Percentiles rank a stretch among this genome's conserved stretches.
Evolutionary conservation across 2,329 filamentous ascomycete species (phyloP).

Genomic region (Cladosporium sp.): DNA sequence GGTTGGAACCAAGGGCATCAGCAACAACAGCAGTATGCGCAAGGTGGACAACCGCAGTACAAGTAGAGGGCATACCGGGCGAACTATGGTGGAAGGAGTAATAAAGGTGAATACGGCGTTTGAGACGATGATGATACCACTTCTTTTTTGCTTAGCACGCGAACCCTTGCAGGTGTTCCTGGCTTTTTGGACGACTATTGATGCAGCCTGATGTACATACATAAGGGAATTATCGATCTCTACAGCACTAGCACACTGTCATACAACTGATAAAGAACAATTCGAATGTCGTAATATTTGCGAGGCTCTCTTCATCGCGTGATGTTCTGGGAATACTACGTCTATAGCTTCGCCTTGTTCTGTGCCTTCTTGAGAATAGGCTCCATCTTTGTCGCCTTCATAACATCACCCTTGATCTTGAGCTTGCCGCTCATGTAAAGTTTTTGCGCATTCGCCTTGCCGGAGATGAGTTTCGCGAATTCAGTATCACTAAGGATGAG

Average conservation of each 20-base stretch:
- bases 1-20: conserved; percentile 17
- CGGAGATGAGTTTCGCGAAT: conserved; percentile 75
- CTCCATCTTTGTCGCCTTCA: conserved; percentile 98
- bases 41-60: conserved; percentile 16
- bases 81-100: neutral
- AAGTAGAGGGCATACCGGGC: conserved; percentile 5
- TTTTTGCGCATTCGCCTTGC: conserved; percentile 90
- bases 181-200: too few relatives aligned
- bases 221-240: too few relatives aligned
- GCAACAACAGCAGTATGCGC: conserved; percentile 19
- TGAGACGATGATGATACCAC: conserved; percentile 7
- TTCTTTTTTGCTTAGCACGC: neutral
- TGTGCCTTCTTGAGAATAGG: conserved; percentile 85
- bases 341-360: conserved; percentile 76
- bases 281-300: too few relatives aligned
- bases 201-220: too few relatives aligned
- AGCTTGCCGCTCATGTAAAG: conserved; percentile 98
- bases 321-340: too few relatives aligned
- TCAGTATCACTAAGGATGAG: conserved; percentile 77
- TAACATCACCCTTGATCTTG: conserved; percentile 96
- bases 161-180: too few relatives aligned
- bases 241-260: too few relatives aligned
- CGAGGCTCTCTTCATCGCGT: too few relatives aligned
- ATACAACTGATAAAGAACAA: too few relatives aligned
- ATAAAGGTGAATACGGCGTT: conserved; percentile 4